phyloP scores from a whole-genome alignment of 2,329 filamentous ascomycete genomes.

The Nectriaceae sp. region DNA sequence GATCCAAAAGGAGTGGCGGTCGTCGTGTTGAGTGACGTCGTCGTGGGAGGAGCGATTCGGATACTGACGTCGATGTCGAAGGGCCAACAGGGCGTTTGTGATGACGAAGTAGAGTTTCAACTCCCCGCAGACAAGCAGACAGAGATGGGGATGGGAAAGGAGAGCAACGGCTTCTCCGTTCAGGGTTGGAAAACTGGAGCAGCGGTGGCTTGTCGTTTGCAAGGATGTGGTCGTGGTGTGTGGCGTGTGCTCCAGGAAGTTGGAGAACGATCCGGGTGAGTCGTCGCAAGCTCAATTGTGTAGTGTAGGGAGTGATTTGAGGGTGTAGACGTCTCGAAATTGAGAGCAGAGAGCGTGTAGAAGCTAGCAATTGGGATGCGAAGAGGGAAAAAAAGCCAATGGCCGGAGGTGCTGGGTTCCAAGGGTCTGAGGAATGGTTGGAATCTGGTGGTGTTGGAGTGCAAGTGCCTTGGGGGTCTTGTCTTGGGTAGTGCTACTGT shows the following conservation, averaged over 20 bases:
- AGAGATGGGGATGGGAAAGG: slow-evolving; percentile 7
- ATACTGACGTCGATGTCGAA: slow-evolving; percentile 7
- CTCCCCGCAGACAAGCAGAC: slow-evolving; percentile 28
- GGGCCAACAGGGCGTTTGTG: slow-evolving; percentile 20
- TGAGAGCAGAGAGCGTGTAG: neutral
- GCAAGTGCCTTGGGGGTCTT: neutral
- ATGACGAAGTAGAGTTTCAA: slow-evolving; percentile 29
- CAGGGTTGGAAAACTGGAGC: slow-evolving; percentile 2
- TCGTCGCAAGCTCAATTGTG: neutral
- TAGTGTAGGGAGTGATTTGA: neutral
- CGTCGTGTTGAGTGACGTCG: neutral
- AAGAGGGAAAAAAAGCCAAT: neutral
- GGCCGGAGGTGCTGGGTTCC: neutral
- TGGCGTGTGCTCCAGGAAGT: neutral
- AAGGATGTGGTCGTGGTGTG: neutral
- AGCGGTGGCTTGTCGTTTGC: slow-evolving; percentile 1
- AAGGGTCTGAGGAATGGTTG: neutral
- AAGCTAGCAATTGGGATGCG: neutral
- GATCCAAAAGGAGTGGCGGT: neutral
- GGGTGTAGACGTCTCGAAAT: neutral
- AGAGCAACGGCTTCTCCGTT: slow-evolving; percentile 1
- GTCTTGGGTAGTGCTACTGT: neutral
- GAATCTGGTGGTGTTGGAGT: neutral
- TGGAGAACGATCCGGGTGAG: neutral
- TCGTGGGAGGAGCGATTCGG: neutral